Evolutionary conservation across 345 rosid genomes (phyloP).

Genomic region (Populus euphratica): DNA sequence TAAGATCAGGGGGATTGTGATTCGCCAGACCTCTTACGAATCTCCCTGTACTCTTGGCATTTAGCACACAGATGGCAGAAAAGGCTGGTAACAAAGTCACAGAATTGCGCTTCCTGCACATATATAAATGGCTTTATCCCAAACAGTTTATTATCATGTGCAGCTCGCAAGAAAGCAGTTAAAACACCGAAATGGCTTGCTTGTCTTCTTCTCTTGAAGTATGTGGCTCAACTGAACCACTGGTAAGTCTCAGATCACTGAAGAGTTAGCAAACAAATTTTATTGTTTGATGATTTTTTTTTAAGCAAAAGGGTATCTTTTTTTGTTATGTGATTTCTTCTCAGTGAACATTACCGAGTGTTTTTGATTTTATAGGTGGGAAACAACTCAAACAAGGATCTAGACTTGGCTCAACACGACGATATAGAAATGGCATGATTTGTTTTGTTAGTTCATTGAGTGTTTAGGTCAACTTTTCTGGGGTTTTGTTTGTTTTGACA

Average conservation of each 20-base stretch:
- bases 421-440: not conserved
- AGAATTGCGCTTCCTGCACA: constrained; percentile 83
- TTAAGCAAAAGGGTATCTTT: not conserved
- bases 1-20: constrained; percentile 33
- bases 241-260: not conserved
- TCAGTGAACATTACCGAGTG: not conserved
- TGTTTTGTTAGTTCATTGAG: not conserved
- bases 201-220: not conserved
- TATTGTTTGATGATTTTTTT: not conserved
- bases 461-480: no score
- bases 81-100: constrained; percentile 73
- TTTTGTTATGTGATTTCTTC: not conserved
- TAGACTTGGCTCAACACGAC: not conserved
- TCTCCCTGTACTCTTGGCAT: constrained; percentile 91
- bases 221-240: not conserved
- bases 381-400: not conserved
- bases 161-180: not conserved
- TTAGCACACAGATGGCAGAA: constrained; percentile 89
- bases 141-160: not conserved
- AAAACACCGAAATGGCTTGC: not conserved
- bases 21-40: constrained; percentile 48
- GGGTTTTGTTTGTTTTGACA: not conserved
- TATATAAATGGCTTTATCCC: not conserved
- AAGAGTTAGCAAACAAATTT: not conserved
- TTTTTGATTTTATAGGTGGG: not conserved